Percentiles rank a stretch among this genome's conserved stretches.
phyloP scores from a whole-genome alignment of 1,284 basidiomycete genomes.

The Fomitopsis palustris region DNA sequence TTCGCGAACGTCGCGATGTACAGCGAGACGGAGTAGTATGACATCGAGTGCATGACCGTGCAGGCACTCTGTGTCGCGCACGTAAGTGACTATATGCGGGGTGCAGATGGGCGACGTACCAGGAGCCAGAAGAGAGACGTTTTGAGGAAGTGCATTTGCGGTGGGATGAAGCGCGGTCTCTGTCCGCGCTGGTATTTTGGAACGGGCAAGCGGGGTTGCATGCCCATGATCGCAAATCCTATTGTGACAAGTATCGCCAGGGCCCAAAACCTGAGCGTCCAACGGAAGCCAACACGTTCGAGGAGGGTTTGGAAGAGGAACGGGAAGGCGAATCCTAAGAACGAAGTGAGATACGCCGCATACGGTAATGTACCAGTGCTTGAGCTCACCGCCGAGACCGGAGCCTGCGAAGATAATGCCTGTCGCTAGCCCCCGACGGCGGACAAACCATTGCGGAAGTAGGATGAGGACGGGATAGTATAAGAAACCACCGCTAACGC shows the following conservation, averaged over 20 bases:
- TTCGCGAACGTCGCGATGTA: conserved; percentile 25
- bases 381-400: conserved; percentile 22
- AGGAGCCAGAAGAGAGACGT: conserved; percentile 21
- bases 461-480: conserved; percentile 21
- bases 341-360: background rate
- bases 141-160: conserved; percentile 22
- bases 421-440: conserved; percentile 21
- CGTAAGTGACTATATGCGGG: background rate
- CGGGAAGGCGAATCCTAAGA: conserved; percentile 22
- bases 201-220: conserved; percentile 21
- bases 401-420: conserved; percentile 27
- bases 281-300: conserved; percentile 19
- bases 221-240: conserved; percentile 19
- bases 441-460: conserved; percentile 18
- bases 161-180: conserved; percentile 19
- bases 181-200: conserved; percentile 16
- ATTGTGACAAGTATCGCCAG: conserved; percentile 17
- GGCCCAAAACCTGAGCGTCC: conserved; percentile 25
- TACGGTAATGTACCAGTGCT: too few relatives aligned
- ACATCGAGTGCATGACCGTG: conserved; percentile 23
- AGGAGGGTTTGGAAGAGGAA: conserved; percentile 22
- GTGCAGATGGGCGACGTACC: conserved; percentile 10
- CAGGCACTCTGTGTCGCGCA: conserved; percentile 13
- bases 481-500: conserved; percentile 22
- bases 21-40: conserved; percentile 27